Evolutionary conservation across 768 basidiomycete genomes (phyloP), one percentile per base, ranked within the genome.

Genomic region (Leccinum boreale): DNA sequence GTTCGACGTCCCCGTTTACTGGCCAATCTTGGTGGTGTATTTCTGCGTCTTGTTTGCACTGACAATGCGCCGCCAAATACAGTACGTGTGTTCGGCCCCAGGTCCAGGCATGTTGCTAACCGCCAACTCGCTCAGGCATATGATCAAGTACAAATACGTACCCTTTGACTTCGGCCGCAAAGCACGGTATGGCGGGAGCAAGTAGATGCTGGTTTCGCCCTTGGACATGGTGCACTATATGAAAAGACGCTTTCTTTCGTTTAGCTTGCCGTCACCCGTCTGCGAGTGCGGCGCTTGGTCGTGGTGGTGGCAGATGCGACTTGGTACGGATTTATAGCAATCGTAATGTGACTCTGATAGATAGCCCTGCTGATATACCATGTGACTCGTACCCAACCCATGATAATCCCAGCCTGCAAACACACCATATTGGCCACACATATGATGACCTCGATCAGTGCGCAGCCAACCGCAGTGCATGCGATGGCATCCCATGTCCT

Each of bases 131-230:
- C n/a, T 54, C 67, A 95, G 93, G 67, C 96, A 99, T 74, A 98
- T 98, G 96, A 89, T 97, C 79, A 97, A 97, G 74, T 98, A 98
- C 79, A 93, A 93, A 72, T 98, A 94, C 75, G 79, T 95, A 58
- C 94, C 95, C 23, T 98, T 95, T 74, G 96, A 98, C 70, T 81
- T 98, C 59, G 96, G 94, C 29, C 89, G 94, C 69, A 98, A 98
- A 78, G 80, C 90, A 57, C 85, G 90, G 47, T 98, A 95, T 62
- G 90, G 91, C 50, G 77, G 78, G 53, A 64, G 76, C 59, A 82
- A 81, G 69, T 86, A 70, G 62, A 19, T 21, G 9, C 55, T 52
- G 45, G 47, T 48, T 28, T 17, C 45, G 26, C 17, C 21, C 17
- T 10, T 21, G 15, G 23, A 26, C 50, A 9, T 42, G 39, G 55